Evolutionary conservation across 495 filamentous ascomycete genomes (phyloP), one percentile per base, ranked within the genome.

Genomic region (Penicillium samsonianum): DNA sequence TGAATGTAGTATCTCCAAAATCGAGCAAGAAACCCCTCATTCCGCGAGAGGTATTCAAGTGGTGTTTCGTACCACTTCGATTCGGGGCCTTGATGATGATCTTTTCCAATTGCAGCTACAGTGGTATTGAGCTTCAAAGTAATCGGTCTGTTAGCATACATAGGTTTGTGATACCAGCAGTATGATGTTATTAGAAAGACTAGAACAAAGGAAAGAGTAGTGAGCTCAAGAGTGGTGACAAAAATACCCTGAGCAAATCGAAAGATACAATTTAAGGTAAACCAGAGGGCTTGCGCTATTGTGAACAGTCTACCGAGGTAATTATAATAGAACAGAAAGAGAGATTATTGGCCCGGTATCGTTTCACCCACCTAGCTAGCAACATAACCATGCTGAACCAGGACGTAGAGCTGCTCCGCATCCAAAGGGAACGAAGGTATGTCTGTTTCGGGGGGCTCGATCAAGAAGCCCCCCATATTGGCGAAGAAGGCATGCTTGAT

Each of bases 151-250:
- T 60, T 44, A 8, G 77, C 51, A 33, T 77, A 65, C 16, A 65
- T 55, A 2, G 78, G 77, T 43, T 81, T 80, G 23, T 70, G 17
- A 58, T 66, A 68, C 78, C 78, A 81, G 45, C 76, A 61, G 6
- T 59, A 58, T 17, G 74, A 78, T 7, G 75, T 78, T 0, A 73
- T 20, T 0, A 80, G 53, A 9, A 72, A 67, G 25, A 69, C 67
- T 1, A 80, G 14, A 7, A 75, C 71, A 48, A 78, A 78, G 1
- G 67, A 73, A 12, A 77, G 57, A 2, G 72, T 74, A 12, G 77
- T 77, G 3, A 79, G 61, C 56, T 78, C 77, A 0, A 77, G 59
- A 9, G 74, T 63, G 22, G 67, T 76, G 25, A 77, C 50, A 14
- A 63, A 41, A 0, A 79, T 49, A 0, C 30, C 31, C n/a, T 31